phyloP scores from a whole-genome alignment of 192 early-diverging fungal genomes.

The Obelidium mucronatum region DNA sequence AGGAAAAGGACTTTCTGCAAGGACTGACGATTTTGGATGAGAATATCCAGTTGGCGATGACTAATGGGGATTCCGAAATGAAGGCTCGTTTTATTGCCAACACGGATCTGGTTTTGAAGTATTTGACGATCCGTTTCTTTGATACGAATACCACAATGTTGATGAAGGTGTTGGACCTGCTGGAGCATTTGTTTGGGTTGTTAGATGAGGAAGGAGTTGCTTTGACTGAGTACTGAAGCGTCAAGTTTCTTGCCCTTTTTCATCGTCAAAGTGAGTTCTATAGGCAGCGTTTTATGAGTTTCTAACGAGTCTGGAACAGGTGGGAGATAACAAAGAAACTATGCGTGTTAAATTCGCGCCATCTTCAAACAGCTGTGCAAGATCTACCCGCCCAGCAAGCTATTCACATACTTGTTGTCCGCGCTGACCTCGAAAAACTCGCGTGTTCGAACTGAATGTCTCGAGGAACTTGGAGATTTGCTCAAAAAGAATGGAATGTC shows the following conservation, averaged over 20 bases:
- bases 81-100: constrained; percentile 70
- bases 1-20: constrained; percentile 79
- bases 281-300: constrained; percentile 13
- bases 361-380: constrained; percentile 76
- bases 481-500: constrained; percentile 74
- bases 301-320: constrained; percentile 48
- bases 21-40: constrained; percentile 76
- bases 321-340: constrained; percentile 86
- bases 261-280: constrained; percentile 60
- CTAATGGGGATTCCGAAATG: constrained; percentile 56
- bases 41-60: constrained; percentile 51
- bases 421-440: constrained; percentile 83
- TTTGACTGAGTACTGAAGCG: constrained; percentile 85
- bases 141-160: constrained; percentile 91
- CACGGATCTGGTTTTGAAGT: constrained; percentile 84
- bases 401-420: constrained; percentile 76
- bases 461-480: constrained; percentile 79
- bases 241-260: constrained; percentile 77
- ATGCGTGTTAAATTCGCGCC: constrained; percentile 75
- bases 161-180: constrained; percentile 81
- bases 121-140: constrained; percentile 87
- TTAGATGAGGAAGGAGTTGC: constrained; percentile 69
- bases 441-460: constrained; percentile 77
- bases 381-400: constrained; percentile 80
- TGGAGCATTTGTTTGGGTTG: constrained; percentile 75